Percentiles rank a stretch among this genome's conserved stretches.
phyloP scores from a whole-genome alignment of 2,329 filamentous ascomycete genomes.

The Coniella lustricola region DNA sequence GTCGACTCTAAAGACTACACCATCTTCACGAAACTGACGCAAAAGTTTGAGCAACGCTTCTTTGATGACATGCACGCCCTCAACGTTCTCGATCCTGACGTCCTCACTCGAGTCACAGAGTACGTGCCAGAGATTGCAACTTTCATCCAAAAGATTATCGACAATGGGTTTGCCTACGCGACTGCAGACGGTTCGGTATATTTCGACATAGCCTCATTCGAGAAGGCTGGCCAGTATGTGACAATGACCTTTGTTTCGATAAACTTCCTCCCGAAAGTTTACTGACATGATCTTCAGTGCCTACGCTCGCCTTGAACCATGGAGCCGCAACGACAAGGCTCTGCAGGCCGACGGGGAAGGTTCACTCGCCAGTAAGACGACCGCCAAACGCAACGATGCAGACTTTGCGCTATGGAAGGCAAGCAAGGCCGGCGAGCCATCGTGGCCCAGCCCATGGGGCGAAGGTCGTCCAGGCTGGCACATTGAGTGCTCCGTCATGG shows the following conservation, averaged over 20 bases:
- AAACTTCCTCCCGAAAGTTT: not conserved
- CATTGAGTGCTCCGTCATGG: constrained; percentile 96
- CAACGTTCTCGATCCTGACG: constrained; percentile 77
- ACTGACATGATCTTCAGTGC: constrained; percentile 26
- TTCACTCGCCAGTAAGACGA: constrained; percentile 56
- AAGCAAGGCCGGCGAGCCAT: constrained; percentile 85
- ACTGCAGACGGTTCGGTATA: constrained; percentile 76
- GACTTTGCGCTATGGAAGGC: constrained; percentile 95
- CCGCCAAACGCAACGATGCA: constrained; percentile 64
- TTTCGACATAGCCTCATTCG: constrained; percentile 84
- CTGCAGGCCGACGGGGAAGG: constrained; percentile 87
- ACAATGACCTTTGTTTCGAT: not conserved
- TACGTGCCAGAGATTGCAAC: constrained; percentile 80
- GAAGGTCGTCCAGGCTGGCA: constrained; percentile 89
- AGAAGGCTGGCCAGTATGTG: constrained; percentile 64
- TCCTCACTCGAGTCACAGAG: constrained; percentile 84
- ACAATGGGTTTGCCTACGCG: constrained; percentile 81
- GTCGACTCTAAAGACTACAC: constrained; percentile 56
- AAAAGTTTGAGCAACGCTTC: constrained; percentile 81
- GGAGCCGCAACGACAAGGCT: constrained; percentile 75
- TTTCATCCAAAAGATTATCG: constrained; percentile 75
- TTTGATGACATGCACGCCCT: constrained; percentile 79
- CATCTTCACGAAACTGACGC: constrained; percentile 81
- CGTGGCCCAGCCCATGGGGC: constrained; percentile 85
- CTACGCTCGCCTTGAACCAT: constrained; percentile 79